Conservation (phyloP, 2,329 filamentous ascomycete genomes). For the Paraphaeosphaeria minitans region DNA sequence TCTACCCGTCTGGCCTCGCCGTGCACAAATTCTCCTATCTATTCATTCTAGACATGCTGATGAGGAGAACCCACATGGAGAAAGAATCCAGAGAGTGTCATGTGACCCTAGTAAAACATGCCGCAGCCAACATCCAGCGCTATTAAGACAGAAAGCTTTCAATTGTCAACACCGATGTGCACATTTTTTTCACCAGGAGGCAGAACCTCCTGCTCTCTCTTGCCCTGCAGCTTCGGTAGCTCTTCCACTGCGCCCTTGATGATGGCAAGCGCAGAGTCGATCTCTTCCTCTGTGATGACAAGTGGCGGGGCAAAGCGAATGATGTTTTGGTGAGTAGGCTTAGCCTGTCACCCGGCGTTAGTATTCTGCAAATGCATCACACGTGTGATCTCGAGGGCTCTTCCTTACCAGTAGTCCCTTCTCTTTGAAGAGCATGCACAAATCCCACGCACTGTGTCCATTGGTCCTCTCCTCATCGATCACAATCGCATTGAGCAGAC, state of each 20-base stretch:
- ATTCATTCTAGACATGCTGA: neutral
- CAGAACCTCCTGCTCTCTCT: conserved; percentile 58
- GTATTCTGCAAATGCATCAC: conserved; percentile 28
- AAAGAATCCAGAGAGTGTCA: neutral
- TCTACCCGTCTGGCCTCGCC: neutral
- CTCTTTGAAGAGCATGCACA: conserved; percentile 92
- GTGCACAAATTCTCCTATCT: neutral
- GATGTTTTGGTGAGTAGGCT: conserved; percentile 98
- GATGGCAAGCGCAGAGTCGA: conserved; percentile 75
- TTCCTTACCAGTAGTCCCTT: conserved; percentile 87
- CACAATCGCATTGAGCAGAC: conserved; percentile 91
- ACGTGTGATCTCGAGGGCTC: conserved; percentile 50
- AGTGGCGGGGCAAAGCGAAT: conserved; percentile 96
- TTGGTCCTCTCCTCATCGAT: conserved; percentile 88
- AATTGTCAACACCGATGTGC: conserved; percentile 64
- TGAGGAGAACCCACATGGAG: neutral
- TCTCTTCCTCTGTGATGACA: conserved; percentile 88
- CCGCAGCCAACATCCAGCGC: neutral
- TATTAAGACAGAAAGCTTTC: neutral
- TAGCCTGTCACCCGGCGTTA: conserved; percentile 67
- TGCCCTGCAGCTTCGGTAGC: conserved; percentile 70
- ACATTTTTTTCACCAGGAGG: conserved; percentile 66
- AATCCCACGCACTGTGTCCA: conserved; percentile 91
- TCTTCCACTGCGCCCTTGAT: conserved; percentile 83
- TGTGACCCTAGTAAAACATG: neutral